Evolutionary conservation across 495 filamentous ascomycete species (phyloP).

Genomic region (Talaromyces thailandensis): DNA sequence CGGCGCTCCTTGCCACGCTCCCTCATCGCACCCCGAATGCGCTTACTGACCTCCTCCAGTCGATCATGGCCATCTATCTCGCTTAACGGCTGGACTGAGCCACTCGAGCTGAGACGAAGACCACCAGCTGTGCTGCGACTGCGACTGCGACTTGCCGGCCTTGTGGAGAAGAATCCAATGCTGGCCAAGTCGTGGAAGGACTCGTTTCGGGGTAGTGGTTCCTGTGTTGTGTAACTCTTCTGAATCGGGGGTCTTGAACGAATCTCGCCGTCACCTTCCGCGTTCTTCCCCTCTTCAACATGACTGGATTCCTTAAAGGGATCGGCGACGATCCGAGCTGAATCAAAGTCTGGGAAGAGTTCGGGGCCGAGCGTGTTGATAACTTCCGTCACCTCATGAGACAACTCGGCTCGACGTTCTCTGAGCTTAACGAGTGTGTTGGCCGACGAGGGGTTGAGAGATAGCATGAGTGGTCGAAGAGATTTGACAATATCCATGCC

Average conservation of each 20-base stretch:
- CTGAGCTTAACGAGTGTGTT: conserved; percentile 79
- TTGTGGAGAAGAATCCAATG: conserved; percentile 80
- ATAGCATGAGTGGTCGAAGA: conserved; percentile 80
- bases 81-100: conserved; percentile 46
- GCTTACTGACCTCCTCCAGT: conserved; percentile 74
- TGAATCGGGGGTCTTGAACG: conserved; percentile 11
- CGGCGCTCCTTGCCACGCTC: conserved; percentile 69
- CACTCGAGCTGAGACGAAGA: conserved; percentile 36
- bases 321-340: conserved; percentile 65
- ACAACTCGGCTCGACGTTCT: conserved; percentile 60
- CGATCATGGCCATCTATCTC: conserved; percentile 59
- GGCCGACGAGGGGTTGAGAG: conserved; percentile 71
- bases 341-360: conserved; percentile 93
- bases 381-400: conserved; percentile 73
- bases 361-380: conserved; percentile 96
- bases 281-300: conserved; percentile 10
- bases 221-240: conserved; percentile 22
- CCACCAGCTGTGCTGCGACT: conserved; percentile 56
- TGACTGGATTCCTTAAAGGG: conserved; percentile 37
- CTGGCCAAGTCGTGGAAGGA: conserved; percentile 80
- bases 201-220: conserved; percentile 75
- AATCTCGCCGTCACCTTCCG: conserved; percentile 11
- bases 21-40: conserved; percentile 80
- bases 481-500: conserved; percentile 99
- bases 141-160: conserved; percentile 63